A percentile compares a stretch with the other conserved stretches of the same genome.
Conservation (phyloP, 257 asterid species). For the Rehmannia glutinosa region DNA sequence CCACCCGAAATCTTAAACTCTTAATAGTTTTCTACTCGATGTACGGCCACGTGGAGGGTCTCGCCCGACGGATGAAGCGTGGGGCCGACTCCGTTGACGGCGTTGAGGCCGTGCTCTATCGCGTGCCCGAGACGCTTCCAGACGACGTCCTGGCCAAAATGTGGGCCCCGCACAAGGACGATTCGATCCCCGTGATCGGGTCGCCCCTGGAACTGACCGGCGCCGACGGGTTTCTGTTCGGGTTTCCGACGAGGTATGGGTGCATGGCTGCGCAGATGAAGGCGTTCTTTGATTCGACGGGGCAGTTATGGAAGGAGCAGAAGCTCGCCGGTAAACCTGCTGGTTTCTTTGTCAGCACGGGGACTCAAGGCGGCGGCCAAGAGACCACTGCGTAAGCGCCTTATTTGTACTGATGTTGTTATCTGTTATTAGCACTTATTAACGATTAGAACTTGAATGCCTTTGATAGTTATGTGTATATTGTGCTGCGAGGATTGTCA, state of each 20-base stretch:
- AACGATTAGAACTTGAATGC: neutral
- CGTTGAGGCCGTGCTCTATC: slow-evolving; percentile 62
- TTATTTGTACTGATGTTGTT: neutral
- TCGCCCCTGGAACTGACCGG: slow-evolving; percentile 48
- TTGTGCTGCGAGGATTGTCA: neutral
- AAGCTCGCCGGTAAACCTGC: slow-evolving; percentile 93
- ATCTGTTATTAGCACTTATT: neutral
- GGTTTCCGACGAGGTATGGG: slow-evolving; percentile 93
- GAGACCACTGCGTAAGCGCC: slow-evolving; percentile 94
- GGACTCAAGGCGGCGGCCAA: slow-evolving; percentile 99
- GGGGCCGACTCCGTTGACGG: slow-evolving; percentile 76
- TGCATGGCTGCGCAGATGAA: slow-evolving; percentile 98
- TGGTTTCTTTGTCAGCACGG: slow-evolving; percentile 95
- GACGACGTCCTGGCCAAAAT: slow-evolving; percentile 56
- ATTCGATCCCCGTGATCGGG: slow-evolving; percentile 52
- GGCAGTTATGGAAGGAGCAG: slow-evolving; percentile 83
- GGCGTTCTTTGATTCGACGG: slow-evolving; percentile 90
- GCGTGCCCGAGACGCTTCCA: slow-evolving; percentile 83
- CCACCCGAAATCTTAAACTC: slow-evolving; percentile 40
- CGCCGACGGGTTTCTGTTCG: slow-evolving; percentile 89
- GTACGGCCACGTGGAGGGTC: slow-evolving; percentile 95
- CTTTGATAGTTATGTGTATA: neutral
- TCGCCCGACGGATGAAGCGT: slow-evolving; percentile 75
- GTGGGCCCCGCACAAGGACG: slow-evolving; percentile 79
- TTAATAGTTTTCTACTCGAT: slow-evolving; percentile 81